These are phyloP conservation scores for Heracleum sosnowskyi DNA, from an alignment of 129 eudicot species.

Conservation along the genomic window DNA sequence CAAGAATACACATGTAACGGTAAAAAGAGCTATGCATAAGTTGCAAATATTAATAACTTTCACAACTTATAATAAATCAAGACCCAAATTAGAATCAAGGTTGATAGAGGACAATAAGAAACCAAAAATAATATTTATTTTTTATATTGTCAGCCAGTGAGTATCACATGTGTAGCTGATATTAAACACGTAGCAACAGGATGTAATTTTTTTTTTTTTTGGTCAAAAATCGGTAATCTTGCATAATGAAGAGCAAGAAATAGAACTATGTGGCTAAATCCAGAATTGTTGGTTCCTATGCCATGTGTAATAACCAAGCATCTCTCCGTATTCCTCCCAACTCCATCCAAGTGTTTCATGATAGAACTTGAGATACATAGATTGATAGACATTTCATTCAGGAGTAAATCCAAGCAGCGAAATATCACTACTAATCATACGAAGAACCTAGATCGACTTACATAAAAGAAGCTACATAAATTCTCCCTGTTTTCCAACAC, in stretches of 20 bases:
- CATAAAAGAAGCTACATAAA: background rate
- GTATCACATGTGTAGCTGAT: background rate
- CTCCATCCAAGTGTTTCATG: background rate
- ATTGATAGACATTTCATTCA: background rate
- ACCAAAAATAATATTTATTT: background rate
- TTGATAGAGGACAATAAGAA: background rate
- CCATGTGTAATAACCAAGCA: background rate
- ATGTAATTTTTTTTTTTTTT: background rate
- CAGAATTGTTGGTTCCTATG: background rate
- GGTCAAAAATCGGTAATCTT: background rate
- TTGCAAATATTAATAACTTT: background rate
- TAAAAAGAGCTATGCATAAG: background rate
- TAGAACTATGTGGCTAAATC: background rate
- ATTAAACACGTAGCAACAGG: background rate
- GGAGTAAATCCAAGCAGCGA: background rate
- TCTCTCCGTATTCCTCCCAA: background rate
- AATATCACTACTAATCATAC: background rate
- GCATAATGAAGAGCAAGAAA: background rate
- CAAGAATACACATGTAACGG: background rate
- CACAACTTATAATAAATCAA: background rate
- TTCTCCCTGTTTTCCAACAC: background rate
- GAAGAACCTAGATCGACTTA: background rate
- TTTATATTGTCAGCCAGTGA: background rate
- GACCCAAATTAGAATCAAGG: background rate
- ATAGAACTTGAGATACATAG: background rate